phyloP scores from a whole-genome alignment of 768 basidiomycete genomes.

The Candolleomyces aberdarensis region DNA sequence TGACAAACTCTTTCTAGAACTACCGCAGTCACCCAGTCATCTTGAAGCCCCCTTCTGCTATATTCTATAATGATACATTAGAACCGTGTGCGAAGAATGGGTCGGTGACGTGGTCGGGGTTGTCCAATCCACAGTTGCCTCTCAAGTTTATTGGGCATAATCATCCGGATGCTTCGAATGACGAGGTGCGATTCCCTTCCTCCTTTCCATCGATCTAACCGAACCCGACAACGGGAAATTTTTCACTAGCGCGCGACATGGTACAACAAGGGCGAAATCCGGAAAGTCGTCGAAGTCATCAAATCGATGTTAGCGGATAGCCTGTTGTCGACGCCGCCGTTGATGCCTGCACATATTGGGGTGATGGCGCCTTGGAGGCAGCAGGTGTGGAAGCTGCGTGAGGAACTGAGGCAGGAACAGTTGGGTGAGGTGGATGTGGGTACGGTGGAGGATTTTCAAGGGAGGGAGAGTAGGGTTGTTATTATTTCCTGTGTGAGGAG shows the following conservation, averaged over 20 bases:
- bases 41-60: slow-evolving; percentile 50
- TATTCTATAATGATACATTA: slow-evolving; percentile 51
- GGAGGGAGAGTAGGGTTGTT: slow-evolving; percentile 47
- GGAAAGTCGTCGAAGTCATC: slow-evolving; percentile 34
- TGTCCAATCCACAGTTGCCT: slow-evolving; percentile 37
- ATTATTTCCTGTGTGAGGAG: slow-evolving; percentile 51
- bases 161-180: slow-evolving; percentile 39
- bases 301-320: slow-evolving; percentile 36
- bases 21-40: slow-evolving; percentile 53
- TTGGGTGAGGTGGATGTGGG: slow-evolving; percentile 47
- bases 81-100: slow-evolving; percentile 46
- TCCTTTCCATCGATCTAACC: neutral
- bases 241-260: slow-evolving; percentile 40
- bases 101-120: slow-evolving; percentile 35
- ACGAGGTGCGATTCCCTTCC: slow-evolving; percentile 31
- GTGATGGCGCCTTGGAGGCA: slow-evolving; percentile 53
- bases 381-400: slow-evolving; percentile 50
- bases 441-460: slow-evolving; percentile 54
- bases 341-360: slow-evolving; percentile 40
- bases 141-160: slow-evolving; percentile 44
- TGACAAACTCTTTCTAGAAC: slow-evolving; percentile 25
- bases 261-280: slow-evolving; percentile 48
- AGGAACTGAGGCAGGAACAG: slow-evolving; percentile 37
- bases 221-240: neutral
- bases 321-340: slow-evolving; percentile 33